Evolutionary conservation across 345 rosid genomes (phyloP), one percentile per base, ranked within the genome.

Genomic region (Camelina hispida): DNA sequence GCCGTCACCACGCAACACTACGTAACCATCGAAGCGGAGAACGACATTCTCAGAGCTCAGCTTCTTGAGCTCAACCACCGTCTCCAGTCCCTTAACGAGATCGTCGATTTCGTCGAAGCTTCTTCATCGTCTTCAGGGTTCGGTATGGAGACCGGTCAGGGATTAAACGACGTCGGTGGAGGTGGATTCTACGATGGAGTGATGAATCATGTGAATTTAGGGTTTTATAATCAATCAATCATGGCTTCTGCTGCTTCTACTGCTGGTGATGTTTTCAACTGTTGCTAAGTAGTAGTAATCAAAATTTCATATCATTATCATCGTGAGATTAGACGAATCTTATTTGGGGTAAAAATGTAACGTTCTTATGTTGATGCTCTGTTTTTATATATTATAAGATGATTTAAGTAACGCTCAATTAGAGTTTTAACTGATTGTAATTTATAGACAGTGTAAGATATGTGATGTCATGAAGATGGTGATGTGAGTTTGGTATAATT

Each of bases 31-130:
- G 97, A 90, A 74, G 81, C 90, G 1, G 93, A 90, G 54, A 95
- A 92, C 83, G 80, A 91, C 1, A 48, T 95, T 8, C 87, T 92
- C 17, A 83, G 86, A 73, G 97, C 96, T 62, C 97, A 90, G 83
- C 68, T 81, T 18, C 15, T 65, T 6, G 97, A 92, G 83, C 91
- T 95, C 4, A 81, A 75, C 53, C 83, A 83, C 16, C 82, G 98
- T 44, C 80, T 95, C 1, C 80, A 82, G 7, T 92, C 97, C 10
- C 84, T 95, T 61, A 73, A 83, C 74, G 97, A 88, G 68, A 95
- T 95, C 66, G 47, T 87, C 25, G 48, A 23, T 23, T 83, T 74
- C 71, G 73, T 85, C 23, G 77, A 58, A 57, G 14, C 37, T 16
- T 37, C 37, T 12, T 37, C 42, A 2, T 66, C 72, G 2, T 77